Base-by-base conservation (phyloP, 129 eudicot genomes). In the Tagetes patula region DNA sequence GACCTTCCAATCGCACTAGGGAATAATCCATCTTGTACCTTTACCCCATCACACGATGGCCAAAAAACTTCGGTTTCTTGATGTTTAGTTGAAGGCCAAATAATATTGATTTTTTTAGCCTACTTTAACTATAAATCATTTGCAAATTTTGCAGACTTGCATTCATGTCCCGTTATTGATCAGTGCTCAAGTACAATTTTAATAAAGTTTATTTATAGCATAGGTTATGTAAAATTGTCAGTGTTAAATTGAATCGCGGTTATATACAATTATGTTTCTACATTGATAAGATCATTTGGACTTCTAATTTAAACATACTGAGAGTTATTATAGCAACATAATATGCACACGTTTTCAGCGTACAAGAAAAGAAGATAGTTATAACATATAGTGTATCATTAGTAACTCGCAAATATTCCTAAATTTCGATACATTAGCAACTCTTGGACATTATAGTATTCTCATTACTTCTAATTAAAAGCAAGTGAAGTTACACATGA, bases 391-490 rank as follows among this genome's bases (percentile, higher is more conserved):
- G 69, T 61, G 48, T 37, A 47, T 62, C 48, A 43, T 43, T 43
- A 48, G 48, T 34, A 45, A 37, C 30, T 34, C 50, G 48, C 12
- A 46, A 62, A 0, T 63, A 14, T 61, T 9, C 36, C n/a, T 2
- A 62, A 7, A 31, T 41, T 53, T 36, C 14, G 14, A 56, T 8
- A 45, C 34, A 39, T 40, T 38, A 8, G 65, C 40, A 61, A 42
- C 72, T 34, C 9, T 65, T 62, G 67, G 38, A 52, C 50, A 62
- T 9, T 33, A 54, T 63, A 38, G 38, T 41, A 50, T 63, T 78
- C 49, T 72, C 60, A 38, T 72, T 71, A 50, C 65, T 72, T 71
- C 39, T 71, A 20, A 20, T 20, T 40, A 78, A 54, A 62, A 71
- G 3, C 32, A 62, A 78, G 67, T 71, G 31, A 64, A 78, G 33